Conservation (phyloP, 768 basidiomycete species). For the Psilocybe sp. region DNA sequence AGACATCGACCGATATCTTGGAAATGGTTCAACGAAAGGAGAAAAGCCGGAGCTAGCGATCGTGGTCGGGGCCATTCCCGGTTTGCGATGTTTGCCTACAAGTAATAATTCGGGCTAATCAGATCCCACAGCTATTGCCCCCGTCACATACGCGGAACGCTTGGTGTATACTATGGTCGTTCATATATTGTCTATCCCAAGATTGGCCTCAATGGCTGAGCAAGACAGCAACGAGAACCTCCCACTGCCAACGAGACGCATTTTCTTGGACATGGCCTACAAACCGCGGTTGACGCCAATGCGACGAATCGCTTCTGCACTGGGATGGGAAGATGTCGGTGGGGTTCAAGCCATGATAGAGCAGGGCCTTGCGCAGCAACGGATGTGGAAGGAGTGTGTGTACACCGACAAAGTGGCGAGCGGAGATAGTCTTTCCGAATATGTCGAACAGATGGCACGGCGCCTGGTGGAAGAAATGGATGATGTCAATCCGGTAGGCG, state of each 20-base stretch:
- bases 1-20: conserved; percentile 27
- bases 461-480: neutral
- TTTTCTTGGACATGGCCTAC: conserved; percentile 15
- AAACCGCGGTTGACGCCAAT: conserved; percentile 30
- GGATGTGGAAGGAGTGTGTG: conserved; percentile 27
- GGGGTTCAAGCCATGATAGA: conserved; percentile 33
- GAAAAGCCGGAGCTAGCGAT: conserved; percentile 22
- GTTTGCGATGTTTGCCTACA: conserved; percentile 6
- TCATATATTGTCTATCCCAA: neutral
- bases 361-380: conserved; percentile 35
- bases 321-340: conserved; percentile 31
- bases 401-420: neutral
- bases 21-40: neutral
- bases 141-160: neutral
- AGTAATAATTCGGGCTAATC: no score
- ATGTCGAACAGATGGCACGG: neutral
- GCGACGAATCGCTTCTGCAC: conserved; percentile 29
- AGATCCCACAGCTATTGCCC: conserved; percentile 4
- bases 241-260: neutral
- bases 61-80: conserved; percentile 32
- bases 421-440: neutral
- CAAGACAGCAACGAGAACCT: neutral
- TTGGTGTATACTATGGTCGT: neutral
- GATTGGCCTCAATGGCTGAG: neutral
- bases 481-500: neutral